Base-by-base conservation (phyloP, 2,329 filamentous ascomycete species). In the Didymella pomorum region DNA sequence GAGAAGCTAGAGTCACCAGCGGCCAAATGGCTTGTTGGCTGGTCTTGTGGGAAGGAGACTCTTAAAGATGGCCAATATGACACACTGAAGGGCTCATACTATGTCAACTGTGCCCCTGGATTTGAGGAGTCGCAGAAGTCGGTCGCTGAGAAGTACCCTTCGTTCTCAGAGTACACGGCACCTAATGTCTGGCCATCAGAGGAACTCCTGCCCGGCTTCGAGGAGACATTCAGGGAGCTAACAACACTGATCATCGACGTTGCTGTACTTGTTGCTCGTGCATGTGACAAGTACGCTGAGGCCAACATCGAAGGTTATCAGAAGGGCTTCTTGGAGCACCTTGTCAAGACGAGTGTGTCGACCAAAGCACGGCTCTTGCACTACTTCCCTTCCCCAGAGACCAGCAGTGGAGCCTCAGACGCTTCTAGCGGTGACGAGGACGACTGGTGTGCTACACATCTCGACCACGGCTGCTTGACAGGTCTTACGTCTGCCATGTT, bases 401-500 rank as follows among this genome's bases (percentile, higher is more conserved):
- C 71, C 8, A 57, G 60, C 51, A 58, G 65, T 53, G 52, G 66
- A 46, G 53, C 60, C 11, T 56, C 60, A 23, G 57, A 57, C 28
- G 43, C 57, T 3, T 44, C 57, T 2, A 61, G 58, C 12, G 72
- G 79, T 78, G 79, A 79, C n/a, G 89, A 92, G 60, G 93, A 97
- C 76, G 91, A 96, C 79, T 99, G 95, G 95, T 99, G 94, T 76
- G 91, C 93, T 9, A 92, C 90, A 1, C 91, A 95, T 75, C 82
- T 95, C 56, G 94, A 98, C 76, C 93, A 97, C 70, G 93, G 95
- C 42, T 98, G 94, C 74, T 83, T 99, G 29, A 99, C 95, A 0
- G 94, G 93, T 14, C 83, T 99, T 31, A 99, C 95, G 0, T 94
- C 90, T 2, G 93, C 94, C 66, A 97, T 98, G 93, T 98, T 96